These are phyloP conservation scores for Podaxis sp. DNA, from an alignment of 768 basidiomycete genomes.

Conservation along the genomic window DNA sequence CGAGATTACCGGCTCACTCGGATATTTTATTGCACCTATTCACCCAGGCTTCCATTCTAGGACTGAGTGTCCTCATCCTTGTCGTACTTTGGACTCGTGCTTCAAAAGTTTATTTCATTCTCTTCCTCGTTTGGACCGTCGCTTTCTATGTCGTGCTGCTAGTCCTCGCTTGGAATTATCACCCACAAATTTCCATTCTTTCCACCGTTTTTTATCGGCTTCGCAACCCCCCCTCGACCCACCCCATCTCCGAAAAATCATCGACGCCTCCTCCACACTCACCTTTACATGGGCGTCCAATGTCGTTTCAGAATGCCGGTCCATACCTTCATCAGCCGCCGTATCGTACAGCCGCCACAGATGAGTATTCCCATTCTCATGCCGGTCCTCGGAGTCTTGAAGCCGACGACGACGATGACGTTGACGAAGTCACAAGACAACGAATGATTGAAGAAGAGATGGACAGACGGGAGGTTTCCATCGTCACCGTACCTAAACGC, in stretches of 20 bases:
- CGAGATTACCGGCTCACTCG: constrained; percentile 22
- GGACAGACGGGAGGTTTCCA: constrained; percentile 79
- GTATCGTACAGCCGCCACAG: constrained; percentile 41
- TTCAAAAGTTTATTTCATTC: constrained; percentile 53
- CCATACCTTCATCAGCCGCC: constrained; percentile 77
- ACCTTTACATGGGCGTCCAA: neutral
- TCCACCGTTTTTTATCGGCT: constrained; percentile 47
- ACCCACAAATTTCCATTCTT: constrained; percentile 57
- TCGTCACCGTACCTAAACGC: constrained; percentile 75
- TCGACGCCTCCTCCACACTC: constrained; percentile 23
- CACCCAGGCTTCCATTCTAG: constrained; percentile 58
- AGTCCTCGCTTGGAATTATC: constrained; percentile 55
- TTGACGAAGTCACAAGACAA: constrained; percentile 75
- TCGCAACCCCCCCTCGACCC: constrained; percentile 39
- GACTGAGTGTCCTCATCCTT: constrained; percentile 56
- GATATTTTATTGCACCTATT: constrained; percentile 16
- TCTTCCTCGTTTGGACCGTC: constrained; percentile 64
- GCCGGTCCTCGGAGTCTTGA: constrained; percentile 50
- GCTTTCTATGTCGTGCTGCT: constrained; percentile 58
- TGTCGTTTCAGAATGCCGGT: constrained; percentile 29
- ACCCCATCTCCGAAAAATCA: constrained; percentile 36
- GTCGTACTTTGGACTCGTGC: constrained; percentile 59
- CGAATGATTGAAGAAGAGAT: constrained; percentile 81
- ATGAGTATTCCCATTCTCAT: constrained; percentile 36
- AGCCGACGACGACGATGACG: constrained; percentile 62